These are phyloP conservation scores for Cryptosporidium sp. DNA, from an alignment of 169 alveolate species.

Conservation along the genomic window DNA sequence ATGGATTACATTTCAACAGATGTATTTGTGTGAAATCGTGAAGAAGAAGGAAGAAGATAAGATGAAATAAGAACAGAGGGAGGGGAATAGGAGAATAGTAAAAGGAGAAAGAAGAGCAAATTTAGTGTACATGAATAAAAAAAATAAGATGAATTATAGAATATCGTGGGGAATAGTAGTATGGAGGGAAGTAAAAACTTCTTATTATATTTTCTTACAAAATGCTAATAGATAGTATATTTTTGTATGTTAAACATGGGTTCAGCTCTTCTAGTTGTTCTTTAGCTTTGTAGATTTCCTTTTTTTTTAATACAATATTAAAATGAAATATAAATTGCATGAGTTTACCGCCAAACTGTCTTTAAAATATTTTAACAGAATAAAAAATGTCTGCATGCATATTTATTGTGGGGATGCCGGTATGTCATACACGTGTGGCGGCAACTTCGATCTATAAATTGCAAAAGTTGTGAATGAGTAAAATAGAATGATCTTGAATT, in stretches of 20 bases:
- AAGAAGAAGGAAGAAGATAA: neutral
- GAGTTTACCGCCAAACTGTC: neutral
- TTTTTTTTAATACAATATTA: too few species aligned
- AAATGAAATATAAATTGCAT: neutral
- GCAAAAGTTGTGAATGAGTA: neutral
- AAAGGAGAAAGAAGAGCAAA: neutral
- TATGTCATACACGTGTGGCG: slow-evolving; percentile 4
- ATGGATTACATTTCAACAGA: slow-evolving; percentile 61
- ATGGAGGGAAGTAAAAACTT: neutral
- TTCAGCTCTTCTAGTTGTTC: neutral
- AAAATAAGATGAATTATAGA: neutral
- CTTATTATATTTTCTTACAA: neutral
- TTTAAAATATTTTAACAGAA: neutral
- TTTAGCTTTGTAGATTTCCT: neutral
- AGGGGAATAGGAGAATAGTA: neutral
- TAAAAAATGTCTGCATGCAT: neutral
- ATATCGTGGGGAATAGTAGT: neutral
- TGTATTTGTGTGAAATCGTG: slow-evolving; percentile 2
- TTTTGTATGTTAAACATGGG: neutral
- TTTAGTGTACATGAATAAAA: too few species aligned
- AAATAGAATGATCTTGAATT: slow-evolving; percentile 2
- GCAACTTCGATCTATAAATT: neutral
- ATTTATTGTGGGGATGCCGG: slow-evolving; percentile 22
- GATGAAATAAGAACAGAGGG: neutral
- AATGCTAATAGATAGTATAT: too few species aligned